Evolutionary conservation across 2,329 filamentous ascomycete species (phyloP), one percentile per base, ranked within the genome.

Genomic region (Fonsecaea pedrosoi): DNA sequence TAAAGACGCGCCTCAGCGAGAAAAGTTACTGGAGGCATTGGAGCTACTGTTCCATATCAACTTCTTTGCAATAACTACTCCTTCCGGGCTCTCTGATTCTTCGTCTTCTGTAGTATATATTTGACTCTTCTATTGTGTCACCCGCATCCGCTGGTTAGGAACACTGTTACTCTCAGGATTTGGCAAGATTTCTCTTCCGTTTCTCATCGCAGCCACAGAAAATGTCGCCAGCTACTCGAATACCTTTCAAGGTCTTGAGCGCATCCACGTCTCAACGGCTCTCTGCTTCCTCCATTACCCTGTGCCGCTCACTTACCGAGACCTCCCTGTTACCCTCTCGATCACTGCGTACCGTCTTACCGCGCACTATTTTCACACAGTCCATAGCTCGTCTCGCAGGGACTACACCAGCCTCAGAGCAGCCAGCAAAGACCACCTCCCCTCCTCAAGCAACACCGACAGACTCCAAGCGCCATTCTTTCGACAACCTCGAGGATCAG

Each of bases 401-500:
- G 37, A 32, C 64, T 25, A 62, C 63, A 15, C 10, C 67, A 8
- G 42, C 57, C n/a, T 32, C 68, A 53, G 45, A 45, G 13, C 62
- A 61, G n/a, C 25, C 64, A 21, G 5, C 69, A 15, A 65, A 65
- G 34, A 56, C 57, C 6, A 42, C 54, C 30, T 38, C 60, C 15
- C 7, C 60, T 25, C 42, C 65, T 32, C 48, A 67, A 48, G 35
- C 34, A 57, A n/a, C 66, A 32, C 7, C 62, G 59, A 61, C 69
- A 61, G 68, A 63, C 57, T 9, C 38, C 8, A 58, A 58, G 48
- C 18, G 67, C 32, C 68, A 60, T 48, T 50, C 70, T 7, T 53
- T 67, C 48, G 54, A 62, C 34, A 56, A 60, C 54, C 45, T 63
- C 34, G 65, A 56, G 66, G 83, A 85, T 64, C 81, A 84, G 6